Percentiles rank a stretch among this genome's conserved stretches.
Evolutionary conservation across 2,329 filamentous ascomycete genomes (phyloP).

Genomic region (Clonostachys rosea): DNA sequence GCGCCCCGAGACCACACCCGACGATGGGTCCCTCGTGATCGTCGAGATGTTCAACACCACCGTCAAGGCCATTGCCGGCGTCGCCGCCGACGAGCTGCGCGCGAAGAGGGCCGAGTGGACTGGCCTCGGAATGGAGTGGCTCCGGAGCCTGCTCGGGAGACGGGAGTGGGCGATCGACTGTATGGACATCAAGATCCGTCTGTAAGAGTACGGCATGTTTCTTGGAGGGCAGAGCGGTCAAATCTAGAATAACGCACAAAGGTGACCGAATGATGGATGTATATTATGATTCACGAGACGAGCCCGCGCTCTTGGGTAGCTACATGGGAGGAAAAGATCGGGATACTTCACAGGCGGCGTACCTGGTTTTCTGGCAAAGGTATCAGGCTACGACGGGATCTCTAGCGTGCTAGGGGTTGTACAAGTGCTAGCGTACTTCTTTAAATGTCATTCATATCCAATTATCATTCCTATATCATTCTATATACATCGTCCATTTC

Average conservation of each 20-base stretch:
- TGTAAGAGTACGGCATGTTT: slow-evolving; percentile 35
- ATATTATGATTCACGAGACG: too few species aligned
- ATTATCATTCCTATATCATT: slow-evolving; percentile 1
- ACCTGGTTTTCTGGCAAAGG: too few species aligned
- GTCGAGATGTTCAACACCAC: slow-evolving; percentile 63
- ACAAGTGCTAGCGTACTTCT: too few species aligned
- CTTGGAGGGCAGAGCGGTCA: not conserved
- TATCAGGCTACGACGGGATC: too few species aligned
- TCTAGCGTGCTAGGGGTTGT: too few species aligned
- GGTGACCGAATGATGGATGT: not conserved
- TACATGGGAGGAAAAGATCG: too few species aligned
- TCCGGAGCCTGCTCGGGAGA: slow-evolving; percentile 74
- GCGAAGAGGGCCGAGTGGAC: slow-evolving; percentile 61
- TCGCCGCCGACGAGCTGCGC: slow-evolving; percentile 59
- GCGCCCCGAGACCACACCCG: slow-evolving; percentile 28
- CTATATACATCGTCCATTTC: slow-evolving; percentile 1
- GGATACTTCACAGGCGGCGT: too few species aligned
- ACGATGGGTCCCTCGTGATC: slow-evolving; percentile 42
- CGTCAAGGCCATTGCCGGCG: slow-evolving; percentile 60
- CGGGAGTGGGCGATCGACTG: slow-evolving; percentile 90
- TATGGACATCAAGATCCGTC: slow-evolving; percentile 78
- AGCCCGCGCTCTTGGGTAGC: too few species aligned
- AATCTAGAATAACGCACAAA: not conserved
- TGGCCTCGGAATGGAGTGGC: slow-evolving; percentile 78
- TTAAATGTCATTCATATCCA: not conserved